These are phyloP conservation scores for Psilocybe mexicana DNA, from an alignment of 1,284 basidiomycete genomes.

Conservation along the genomic window DNA sequence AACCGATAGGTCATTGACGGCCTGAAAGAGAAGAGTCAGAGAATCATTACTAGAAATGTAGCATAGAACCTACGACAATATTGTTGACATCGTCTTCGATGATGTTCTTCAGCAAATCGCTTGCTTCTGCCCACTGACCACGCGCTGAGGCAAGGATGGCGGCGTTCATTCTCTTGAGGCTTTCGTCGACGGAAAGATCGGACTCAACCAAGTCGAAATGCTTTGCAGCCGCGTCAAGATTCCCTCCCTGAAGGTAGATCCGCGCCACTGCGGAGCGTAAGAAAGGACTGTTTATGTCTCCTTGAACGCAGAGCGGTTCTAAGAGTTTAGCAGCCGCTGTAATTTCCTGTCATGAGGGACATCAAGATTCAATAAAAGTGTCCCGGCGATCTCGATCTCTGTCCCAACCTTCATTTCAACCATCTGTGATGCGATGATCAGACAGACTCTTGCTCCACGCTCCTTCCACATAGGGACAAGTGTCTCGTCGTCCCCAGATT, in stretches of 20 bases:
- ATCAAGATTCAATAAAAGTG: not conserved
- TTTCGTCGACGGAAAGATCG: slow-evolving; percentile 43
- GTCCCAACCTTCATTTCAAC: slow-evolving; percentile 70
- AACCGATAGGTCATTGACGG: slow-evolving; percentile 78
- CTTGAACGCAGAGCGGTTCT: slow-evolving; percentile 57
- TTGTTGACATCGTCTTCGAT: slow-evolving; percentile 56
- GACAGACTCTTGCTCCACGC: slow-evolving; percentile 63
- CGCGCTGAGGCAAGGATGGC: slow-evolving; percentile 63
- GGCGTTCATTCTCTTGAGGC: slow-evolving; percentile 57
- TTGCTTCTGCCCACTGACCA: slow-evolving; percentile 67
- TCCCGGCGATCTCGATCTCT: not conserved
- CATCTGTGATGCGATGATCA: slow-evolving; percentile 75
- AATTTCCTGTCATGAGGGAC: slow-evolving; percentile 52
- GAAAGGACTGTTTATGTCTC: slow-evolving; percentile 44
- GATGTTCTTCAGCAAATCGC: slow-evolving; percentile 42
- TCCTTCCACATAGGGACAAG: slow-evolving; percentile 77
- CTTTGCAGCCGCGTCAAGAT: slow-evolving; percentile 53
- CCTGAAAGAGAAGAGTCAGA: slow-evolving; percentile 40
- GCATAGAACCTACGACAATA: slow-evolving; percentile 46
- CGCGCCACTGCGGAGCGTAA: slow-evolving; percentile 68
- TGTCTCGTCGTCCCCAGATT: slow-evolving; percentile 34
- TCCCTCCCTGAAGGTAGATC: slow-evolving; percentile 73
- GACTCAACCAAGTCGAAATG: slow-evolving; percentile 54
- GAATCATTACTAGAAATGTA: not conserved
- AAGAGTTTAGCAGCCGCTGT: slow-evolving; percentile 64